Evolutionary conservation across 2,329 filamentous ascomycete genomes (phyloP), one percentile per base, ranked within the genome.

Genomic region (Magnaporthiopsis incrustans): DNA sequence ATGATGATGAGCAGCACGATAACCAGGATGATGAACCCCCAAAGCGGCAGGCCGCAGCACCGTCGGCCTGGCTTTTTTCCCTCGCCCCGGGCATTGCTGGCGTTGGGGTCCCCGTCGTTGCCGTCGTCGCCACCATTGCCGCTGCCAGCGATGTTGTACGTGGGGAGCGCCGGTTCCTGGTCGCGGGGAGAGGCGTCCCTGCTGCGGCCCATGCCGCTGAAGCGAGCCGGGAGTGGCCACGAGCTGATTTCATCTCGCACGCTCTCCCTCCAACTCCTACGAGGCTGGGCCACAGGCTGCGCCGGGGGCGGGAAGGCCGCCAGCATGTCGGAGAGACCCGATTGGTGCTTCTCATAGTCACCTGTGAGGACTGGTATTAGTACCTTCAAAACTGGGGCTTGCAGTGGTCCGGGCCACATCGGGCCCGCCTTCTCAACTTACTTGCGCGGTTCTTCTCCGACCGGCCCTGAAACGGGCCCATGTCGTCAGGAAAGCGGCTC

Each of bases 1-100:
- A 97, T 81, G 32, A 96, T 80, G 64, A 90, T 78, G 56, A 97
- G 72, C 14, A 92, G 72, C 4, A 93, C 72, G 26, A 96, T 75
- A 22, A 85, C 63, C 14, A 85, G 72, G 0, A 92, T 72, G 27
- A 95, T 76, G 71, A 96, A 93, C 0, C 83, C 84, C 87, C 91
- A 96, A 22, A 89, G 73, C 2, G 92, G 90, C 69, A 98, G 82
- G 22, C 94, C 94, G 71, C 94, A 99, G 76, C 90, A 96, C 64
- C 85, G 85, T 56, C 89, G 85, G 15, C 80, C 75, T 32, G 69
- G 71, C 61, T 30, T 44, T 61, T 30, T 44, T 30, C 25, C 12
- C 57, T 15, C 56, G 27, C 27, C 7, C 33, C 73, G 75, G 63
- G 57, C 62, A 18, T 64, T 66, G 44, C 57, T 33, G 38, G 64